These are phyloP conservation scores for Erodium chrysanthum DNA, from an alignment of 441 rosid species.

Conservation along the genomic window DNA sequence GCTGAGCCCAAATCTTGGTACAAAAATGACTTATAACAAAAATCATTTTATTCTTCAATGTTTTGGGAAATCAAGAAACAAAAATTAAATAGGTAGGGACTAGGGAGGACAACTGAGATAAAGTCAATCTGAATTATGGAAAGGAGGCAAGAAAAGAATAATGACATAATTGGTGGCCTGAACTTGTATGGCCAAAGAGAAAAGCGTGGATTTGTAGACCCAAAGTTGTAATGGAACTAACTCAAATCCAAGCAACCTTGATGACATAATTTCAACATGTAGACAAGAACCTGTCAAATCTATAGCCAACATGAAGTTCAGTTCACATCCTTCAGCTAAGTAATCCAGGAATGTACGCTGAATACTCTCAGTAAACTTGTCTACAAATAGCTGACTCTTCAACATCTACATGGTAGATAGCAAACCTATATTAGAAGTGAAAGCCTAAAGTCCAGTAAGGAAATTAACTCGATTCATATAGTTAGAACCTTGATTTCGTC, in stretches of 20 bases:
- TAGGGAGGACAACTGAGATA: constrained; percentile 5
- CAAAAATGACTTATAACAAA: too few relatives aligned
- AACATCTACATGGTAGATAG: constrained; percentile 31
- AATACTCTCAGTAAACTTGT: constrained; percentile 52
- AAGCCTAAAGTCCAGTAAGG: constrained; percentile 5
- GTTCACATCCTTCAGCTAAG: constrained; percentile 66
- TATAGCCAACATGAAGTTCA: constrained; percentile 90
- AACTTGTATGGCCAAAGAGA: not conserved
- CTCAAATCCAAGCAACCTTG: not conserved
- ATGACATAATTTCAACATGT: not conserved
- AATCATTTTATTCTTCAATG: too few relatives aligned
- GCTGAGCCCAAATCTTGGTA: too few relatives aligned
- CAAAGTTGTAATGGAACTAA: constrained; percentile 1
- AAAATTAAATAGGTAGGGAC: not conserved
- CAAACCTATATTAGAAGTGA: constrained; percentile 4
- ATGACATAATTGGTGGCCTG: not conserved
- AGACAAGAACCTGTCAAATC: constrained; percentile 74
- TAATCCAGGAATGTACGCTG: constrained; percentile 76
- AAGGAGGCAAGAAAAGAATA: constrained; percentile 14
- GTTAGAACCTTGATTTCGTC: constrained; percentile 24
- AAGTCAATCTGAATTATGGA: constrained; percentile 1
- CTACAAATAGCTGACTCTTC: constrained; percentile 67
- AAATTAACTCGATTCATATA: constrained; percentile 16
- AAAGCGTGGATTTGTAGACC: not conserved
- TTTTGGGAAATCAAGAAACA: not conserved